A percentile compares a stretch with the other conserved stretches of the same genome.
Evolutionary conservation across 805 yeast species (phyloP).

Genomic region (Candida sithepensis): DNA sequence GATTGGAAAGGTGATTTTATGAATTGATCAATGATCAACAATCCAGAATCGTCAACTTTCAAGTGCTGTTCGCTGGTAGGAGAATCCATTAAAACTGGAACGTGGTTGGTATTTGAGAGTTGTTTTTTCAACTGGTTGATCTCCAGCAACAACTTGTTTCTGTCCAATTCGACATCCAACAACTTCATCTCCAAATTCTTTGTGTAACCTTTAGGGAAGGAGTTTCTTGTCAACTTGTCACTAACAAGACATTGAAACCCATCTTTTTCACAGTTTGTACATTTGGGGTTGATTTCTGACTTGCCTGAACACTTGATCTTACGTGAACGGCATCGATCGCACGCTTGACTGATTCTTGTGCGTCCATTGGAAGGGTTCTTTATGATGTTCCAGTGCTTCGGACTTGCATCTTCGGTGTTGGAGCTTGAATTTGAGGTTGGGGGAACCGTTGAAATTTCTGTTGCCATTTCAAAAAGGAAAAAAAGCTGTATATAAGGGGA

Average conservation of each 20-base stretch:
- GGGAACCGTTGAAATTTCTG: not conserved
- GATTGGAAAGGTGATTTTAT: constrained; percentile 24
- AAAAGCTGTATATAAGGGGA: no score
- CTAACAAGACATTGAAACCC: constrained; percentile 68
- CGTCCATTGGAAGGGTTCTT: constrained; percentile 35
- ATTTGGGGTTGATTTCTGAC: constrained; percentile 45
- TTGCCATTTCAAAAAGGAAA: not conserved
- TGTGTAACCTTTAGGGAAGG: constrained; percentile 80
- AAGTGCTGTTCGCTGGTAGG: not conserved
- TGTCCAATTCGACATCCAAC: constrained; percentile 56
- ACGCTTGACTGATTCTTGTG: constrained; percentile 68
- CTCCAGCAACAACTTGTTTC: constrained; percentile 37
- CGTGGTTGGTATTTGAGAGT: not conserved
- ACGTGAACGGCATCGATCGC: constrained; percentile 75
- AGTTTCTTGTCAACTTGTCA: constrained; percentile 70
- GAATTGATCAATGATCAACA: constrained; percentile 25
- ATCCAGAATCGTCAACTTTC: constrained; percentile 20
- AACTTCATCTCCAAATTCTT: constrained; percentile 66
- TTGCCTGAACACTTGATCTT: constrained; percentile 75
- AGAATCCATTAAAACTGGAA: not conserved
- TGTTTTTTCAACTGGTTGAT: constrained; percentile 25
- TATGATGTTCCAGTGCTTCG: constrained; percentile 29
- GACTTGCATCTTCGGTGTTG: not conserved
- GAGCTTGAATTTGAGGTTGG: not conserved
- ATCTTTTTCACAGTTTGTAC: constrained; percentile 62